A percentile compares a stretch with the other conserved stretches of the same genome.
These are phyloP conservation scores for Exophiala phaeomuriformis DNA, from an alignment of 2,329 filamentous ascomycete genomes.

Conservation along the genomic window DNA sequence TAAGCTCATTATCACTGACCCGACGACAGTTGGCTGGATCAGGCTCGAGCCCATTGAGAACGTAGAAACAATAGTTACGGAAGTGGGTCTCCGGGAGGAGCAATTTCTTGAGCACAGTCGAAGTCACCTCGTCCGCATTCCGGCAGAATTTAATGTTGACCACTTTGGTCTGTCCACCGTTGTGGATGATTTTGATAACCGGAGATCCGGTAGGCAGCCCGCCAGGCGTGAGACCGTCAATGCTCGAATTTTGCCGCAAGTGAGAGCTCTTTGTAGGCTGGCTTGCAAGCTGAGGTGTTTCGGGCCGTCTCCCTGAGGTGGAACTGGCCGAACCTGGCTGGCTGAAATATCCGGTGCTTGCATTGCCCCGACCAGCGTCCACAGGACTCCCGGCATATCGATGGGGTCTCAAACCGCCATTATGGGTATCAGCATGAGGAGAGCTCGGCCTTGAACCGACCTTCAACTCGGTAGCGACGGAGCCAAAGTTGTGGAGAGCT, in stretches of 20 bases:
- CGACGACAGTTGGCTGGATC: slow-evolving; percentile 74
- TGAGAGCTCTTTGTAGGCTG: slow-evolving; percentile 59
- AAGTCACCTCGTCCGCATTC: slow-evolving; percentile 86
- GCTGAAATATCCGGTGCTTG: slow-evolving; percentile 47
- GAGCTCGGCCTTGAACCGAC: slow-evolving; percentile 63
- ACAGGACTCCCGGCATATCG: slow-evolving; percentile 56
- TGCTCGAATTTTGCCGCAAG: slow-evolving; percentile 70
- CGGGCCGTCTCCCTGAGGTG: slow-evolving; percentile 48
- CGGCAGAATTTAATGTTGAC: slow-evolving; percentile 88
- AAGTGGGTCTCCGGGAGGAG: slow-evolving; percentile 82
- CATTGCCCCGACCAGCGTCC: slow-evolving; percentile 46
- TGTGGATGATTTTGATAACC: slow-evolving; percentile 87
- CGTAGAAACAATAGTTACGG: slow-evolving; percentile 94
- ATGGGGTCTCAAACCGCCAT: slow-evolving; percentile 46
- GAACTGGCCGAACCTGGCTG: slow-evolving; percentile 49
- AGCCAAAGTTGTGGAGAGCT: slow-evolving; percentile 36
- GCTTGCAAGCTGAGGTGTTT: slow-evolving; percentile 56
- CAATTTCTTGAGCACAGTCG: slow-evolving; percentile 81
- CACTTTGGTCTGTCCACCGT: slow-evolving; percentile 83
- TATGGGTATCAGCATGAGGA: slow-evolving; percentile 56
- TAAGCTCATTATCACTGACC: slow-evolving; percentile 77
- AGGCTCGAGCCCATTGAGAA: slow-evolving; percentile 76
- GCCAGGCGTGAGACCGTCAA: slow-evolving; percentile 80
- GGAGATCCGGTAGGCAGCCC: slow-evolving; percentile 78
- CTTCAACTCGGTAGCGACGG: slow-evolving; percentile 42